Evolutionary conservation across 768 basidiomycete species (phyloP).

Genomic region (Pleurotus citrinopileatus): DNA sequence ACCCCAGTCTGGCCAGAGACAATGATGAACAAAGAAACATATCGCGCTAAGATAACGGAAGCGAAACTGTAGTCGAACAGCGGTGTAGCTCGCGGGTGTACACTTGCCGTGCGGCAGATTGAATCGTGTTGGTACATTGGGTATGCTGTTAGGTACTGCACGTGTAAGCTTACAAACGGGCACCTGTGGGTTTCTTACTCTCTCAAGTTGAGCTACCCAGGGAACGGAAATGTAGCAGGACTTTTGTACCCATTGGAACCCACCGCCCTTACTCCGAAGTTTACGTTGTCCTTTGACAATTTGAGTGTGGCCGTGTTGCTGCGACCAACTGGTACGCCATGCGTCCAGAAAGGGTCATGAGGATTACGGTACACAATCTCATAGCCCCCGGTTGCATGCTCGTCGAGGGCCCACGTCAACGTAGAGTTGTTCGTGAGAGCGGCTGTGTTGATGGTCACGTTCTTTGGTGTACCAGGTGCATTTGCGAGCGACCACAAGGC

Average conservation of each 20-base stretch:
- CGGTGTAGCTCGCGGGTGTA: too few relatives aligned
- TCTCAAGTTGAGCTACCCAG: too few relatives aligned
- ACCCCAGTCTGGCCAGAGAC: too few relatives aligned
- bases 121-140: too few relatives aligned
- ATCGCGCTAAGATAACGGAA: too few relatives aligned
- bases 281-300: conserved; percentile 50
- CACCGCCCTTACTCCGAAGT: conserved; percentile 47
- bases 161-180: too few relatives aligned
- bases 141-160: too few relatives aligned
- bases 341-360: conserved; percentile 44
- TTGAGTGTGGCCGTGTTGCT: conserved; percentile 37
- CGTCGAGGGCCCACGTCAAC: conserved; percentile 41
- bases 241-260: conserved; percentile 51
- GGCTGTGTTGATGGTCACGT: conserved; percentile 42
- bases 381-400: conserved; percentile 40
- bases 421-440: conserved; percentile 55
- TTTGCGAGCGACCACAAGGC: conserved; percentile 54
- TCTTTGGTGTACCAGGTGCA: conserved; percentile 51
- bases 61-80: too few relatives aligned
- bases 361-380: conserved; percentile 52
- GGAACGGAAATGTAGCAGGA: conserved; percentile 41
- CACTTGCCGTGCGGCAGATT: too few relatives aligned
- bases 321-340: conserved; percentile 46
- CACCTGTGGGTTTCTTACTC: too few relatives aligned
- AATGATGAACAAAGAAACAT: too few relatives aligned